phyloP scores from a whole-genome alignment of 2,329 filamentous ascomycete genomes.

The Xylogone sp. region DNA sequence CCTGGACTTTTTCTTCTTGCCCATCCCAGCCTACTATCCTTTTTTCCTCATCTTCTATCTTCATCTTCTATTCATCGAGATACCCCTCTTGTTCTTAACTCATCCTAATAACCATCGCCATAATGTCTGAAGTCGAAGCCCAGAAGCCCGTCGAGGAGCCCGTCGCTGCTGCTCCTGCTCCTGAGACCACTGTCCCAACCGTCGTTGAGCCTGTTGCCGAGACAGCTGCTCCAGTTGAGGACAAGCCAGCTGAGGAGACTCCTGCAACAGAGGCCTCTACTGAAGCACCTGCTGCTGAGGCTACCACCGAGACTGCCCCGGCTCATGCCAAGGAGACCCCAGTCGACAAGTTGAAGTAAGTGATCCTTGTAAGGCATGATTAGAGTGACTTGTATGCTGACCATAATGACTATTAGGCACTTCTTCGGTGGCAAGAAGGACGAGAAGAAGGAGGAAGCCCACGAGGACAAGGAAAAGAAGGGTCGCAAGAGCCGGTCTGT shows the following conservation, averaged over 20 bases:
- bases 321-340: conserved; percentile 56
- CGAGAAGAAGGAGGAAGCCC: conserved; percentile 41
- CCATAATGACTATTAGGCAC: background rate
- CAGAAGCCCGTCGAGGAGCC: conserved; percentile 62
- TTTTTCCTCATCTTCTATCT: conserved; percentile 17
- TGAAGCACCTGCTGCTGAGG: conserved; percentile 34
- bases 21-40: conserved; percentile 22
- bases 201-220: conserved; percentile 30
- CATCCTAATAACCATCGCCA: conserved; percentile 13
- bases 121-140: conserved; percentile 52
- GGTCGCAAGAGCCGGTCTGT: conserved; percentile 60
- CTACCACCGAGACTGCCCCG: conserved; percentile 28
- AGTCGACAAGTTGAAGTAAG: conserved; percentile 11
- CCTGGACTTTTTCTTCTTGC: conserved; percentile 20
- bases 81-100: conserved; percentile 17
- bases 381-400: background rate
- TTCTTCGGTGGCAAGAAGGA: conserved; percentile 47
- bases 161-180: conserved; percentile 26
- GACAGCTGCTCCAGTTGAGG: conserved; percentile 29
- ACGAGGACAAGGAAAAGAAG: conserved; percentile 49
- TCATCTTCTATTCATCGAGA: conserved; percentile 18
- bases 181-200: conserved; percentile 31
- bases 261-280: conserved; percentile 29
- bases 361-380: conserved; percentile 30
- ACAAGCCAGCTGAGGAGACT: conserved; percentile 33